Evolutionary conservation across 129 eudicot species (phyloP).

Genomic region (Saussurea involucrata): DNA sequence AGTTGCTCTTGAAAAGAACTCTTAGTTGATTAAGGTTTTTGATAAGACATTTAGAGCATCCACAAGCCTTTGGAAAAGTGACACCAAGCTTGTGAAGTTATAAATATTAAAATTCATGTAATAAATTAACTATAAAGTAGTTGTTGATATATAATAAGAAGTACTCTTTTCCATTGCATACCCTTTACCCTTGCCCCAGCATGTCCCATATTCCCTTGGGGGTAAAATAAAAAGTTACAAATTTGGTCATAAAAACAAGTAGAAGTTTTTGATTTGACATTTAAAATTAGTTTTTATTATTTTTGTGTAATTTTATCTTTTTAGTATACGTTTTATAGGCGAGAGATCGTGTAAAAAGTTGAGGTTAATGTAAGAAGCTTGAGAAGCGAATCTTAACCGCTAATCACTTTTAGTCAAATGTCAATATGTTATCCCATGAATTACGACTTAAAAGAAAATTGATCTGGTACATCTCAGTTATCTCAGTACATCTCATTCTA

Average conservation of each 20-base stretch:
- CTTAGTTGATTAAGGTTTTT: background rate
- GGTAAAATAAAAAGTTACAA: conserved; percentile 2
- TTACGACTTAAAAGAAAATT: too few relatives aligned
- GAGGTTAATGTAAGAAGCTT: too few relatives aligned
- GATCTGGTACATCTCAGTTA: too few relatives aligned
- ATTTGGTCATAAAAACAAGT: background rate
- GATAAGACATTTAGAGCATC: background rate
- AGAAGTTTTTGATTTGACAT: conserved; percentile 5
- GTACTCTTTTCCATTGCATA: background rate
- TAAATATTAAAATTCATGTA: too few relatives aligned
- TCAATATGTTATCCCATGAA: too few relatives aligned
- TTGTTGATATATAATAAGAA: too few relatives aligned
- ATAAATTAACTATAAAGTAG: too few relatives aligned
- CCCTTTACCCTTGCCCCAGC: background rate
- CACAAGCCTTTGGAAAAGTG: background rate
- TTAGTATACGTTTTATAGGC: background rate
- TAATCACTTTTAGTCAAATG: too few relatives aligned
- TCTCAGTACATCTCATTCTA: too few relatives aligned
- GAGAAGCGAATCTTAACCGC: too few relatives aligned
- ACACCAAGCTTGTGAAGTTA: background rate
- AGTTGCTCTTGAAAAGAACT: background rate
- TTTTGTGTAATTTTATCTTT: background rate
- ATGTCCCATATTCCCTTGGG: background rate
- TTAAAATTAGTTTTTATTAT: background rate
- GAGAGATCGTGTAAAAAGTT: too few relatives aligned